Conservation (phyloP, 192 early-diverging fungal genomes). For the Phycomyces nitens region DNA sequence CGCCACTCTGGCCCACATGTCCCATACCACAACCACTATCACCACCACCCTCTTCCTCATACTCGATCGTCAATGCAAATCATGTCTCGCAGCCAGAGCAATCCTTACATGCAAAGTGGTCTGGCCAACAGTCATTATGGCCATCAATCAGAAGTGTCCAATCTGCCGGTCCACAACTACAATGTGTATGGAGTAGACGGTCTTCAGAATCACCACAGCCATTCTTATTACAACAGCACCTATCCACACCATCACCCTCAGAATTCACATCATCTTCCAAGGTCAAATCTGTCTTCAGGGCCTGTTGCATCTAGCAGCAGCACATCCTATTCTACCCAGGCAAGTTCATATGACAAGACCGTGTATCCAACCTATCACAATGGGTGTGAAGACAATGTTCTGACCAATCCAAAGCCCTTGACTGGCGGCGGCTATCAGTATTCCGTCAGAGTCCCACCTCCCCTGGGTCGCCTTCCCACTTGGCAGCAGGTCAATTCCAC, state of each 20-base stretch:
- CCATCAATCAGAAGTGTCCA: not conserved
- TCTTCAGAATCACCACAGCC: not conserved
- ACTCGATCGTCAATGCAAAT: not conserved
- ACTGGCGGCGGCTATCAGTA: not conserved
- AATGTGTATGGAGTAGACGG: not conserved
- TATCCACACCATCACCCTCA: not conserved
- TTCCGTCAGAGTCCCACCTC: not conserved
- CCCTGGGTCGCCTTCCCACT: not conserved
- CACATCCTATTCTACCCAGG: no score
- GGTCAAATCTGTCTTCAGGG: not conserved
- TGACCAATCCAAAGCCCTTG: not conserved
- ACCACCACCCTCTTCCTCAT: not conserved
- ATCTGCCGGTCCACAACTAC: not conserved
- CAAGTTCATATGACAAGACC: not conserved
- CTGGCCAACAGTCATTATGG: not conserved
- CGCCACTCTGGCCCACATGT: not conserved
- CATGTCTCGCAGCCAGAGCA: not conserved
- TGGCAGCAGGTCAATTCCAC: not conserved
- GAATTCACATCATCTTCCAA: no score
- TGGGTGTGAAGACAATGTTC: not conserved
- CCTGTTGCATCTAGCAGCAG: not conserved
- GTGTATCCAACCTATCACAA: not conserved
- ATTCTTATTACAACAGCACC: not conserved
- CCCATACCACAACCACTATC: slow-evolving; percentile 1
- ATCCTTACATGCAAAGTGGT: not conserved